These are phyloP conservation scores for Rutidosis leptorrhynchoides DNA, from an alignment of 129 eudicot species.

Conservation along the genomic window DNA sequence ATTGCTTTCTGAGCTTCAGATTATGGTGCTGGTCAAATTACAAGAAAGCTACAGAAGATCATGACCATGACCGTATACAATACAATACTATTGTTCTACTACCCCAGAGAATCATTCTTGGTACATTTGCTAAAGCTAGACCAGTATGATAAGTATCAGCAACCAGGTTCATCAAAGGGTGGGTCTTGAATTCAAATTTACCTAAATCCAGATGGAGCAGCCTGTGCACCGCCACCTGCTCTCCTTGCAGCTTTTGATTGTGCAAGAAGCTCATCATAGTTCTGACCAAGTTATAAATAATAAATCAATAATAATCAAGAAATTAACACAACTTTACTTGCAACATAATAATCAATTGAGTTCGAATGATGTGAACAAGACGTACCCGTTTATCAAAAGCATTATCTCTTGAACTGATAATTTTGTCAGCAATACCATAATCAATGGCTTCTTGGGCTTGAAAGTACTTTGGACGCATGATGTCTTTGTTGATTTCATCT, in stretches of 20 bases:
- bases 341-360: too few relatives aligned
- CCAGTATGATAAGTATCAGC: slow-evolving; percentile 18
- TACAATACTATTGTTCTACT: slow-evolving; percentile 20
- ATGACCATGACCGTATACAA: slow-evolving; percentile 28
- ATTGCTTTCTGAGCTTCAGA: slow-evolving; percentile 16
- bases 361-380: neutral
- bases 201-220: slow-evolving; percentile 63
- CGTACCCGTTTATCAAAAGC: slow-evolving; percentile 61
- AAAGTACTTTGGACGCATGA: slow-evolving; percentile 52
- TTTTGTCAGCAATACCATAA: slow-evolving; percentile 85
- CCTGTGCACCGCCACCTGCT: slow-evolving; percentile 55
- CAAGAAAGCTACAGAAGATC: slow-evolving; percentile 19
- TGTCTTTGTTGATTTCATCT: slow-evolving; percentile 66
- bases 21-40: neutral
- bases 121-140: slow-evolving; percentile 17
- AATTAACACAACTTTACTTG: too few relatives aligned
- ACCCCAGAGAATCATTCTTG: slow-evolving; percentile 8
- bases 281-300: slow-evolving; percentile 35
- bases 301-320: too few relatives aligned
- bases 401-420: slow-evolving; percentile 46
- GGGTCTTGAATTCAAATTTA: slow-evolving; percentile 12
- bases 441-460: slow-evolving; percentile 72
- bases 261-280: slow-evolving; percentile 55
- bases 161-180: slow-evolving; percentile 3
- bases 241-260: slow-evolving; percentile 62